Conservation (phyloP, 2,329 filamentous ascomycete genomes). For the Blastomyces silverae region DNA sequence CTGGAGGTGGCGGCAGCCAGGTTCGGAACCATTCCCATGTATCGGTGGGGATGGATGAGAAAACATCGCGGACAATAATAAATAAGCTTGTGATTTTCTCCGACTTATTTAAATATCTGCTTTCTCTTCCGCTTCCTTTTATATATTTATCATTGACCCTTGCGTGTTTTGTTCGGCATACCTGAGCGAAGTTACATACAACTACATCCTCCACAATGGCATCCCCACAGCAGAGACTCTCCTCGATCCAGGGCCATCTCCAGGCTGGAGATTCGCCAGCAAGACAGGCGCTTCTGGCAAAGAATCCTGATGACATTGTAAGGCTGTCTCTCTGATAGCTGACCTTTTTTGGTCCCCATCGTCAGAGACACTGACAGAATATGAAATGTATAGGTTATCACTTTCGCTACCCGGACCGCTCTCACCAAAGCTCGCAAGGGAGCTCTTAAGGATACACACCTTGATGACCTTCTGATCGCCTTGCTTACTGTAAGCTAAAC, state of each 20-base stretch:
- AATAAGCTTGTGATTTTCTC: conserved; percentile 1
- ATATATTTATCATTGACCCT: not conserved
- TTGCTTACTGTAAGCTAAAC: conserved; percentile 31
- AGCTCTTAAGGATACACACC: conserved; percentile 35
- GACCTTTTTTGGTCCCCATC: not conserved
- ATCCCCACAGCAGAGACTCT: conserved; percentile 36
- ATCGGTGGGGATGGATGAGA: not conserved
- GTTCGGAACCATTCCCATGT: not conserved
- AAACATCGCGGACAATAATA: not conserved
- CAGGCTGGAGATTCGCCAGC: conserved; percentile 26
- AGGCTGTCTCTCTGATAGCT: conserved; percentile 18
- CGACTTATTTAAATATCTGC: not conserved
- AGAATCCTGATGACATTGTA: conserved; percentile 39
- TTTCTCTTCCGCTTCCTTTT: not conserved
- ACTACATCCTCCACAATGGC: conserved; percentile 28
- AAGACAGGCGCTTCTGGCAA: conserved; percentile 31
- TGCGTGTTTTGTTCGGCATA: not conserved
- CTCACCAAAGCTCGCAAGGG: conserved; percentile 39
- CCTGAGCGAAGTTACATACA: not conserved
- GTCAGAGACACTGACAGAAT: conserved; percentile 9
- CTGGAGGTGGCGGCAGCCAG: not conserved
- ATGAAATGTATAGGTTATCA: conserved; percentile 32
- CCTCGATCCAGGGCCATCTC: conserved; percentile 40
- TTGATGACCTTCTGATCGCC: conserved; percentile 35
- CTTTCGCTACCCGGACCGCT: conserved; percentile 35